Conservation (phyloP, 2,329 filamentous ascomycete genomes). For the Nemania serpens region DNA sequence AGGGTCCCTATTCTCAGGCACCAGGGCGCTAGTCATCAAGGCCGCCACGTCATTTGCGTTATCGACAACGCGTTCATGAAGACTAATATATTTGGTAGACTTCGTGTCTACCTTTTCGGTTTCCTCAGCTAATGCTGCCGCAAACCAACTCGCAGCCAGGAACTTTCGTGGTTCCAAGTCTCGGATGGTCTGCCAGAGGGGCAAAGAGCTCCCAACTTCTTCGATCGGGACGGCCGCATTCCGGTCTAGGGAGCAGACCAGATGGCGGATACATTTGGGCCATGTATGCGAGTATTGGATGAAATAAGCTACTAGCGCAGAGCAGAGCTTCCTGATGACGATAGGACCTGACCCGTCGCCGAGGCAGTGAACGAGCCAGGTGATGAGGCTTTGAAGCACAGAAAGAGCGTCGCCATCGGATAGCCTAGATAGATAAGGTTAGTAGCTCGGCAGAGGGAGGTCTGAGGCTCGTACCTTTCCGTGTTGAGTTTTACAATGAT, state of each 20-base stretch:
- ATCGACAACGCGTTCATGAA: constrained; percentile 56
- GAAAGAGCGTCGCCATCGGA: constrained; percentile 61
- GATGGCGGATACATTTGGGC: constrained; percentile 66
- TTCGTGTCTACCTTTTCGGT: constrained; percentile 69
- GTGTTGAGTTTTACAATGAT: constrained; percentile 93
- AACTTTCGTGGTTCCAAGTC: constrained; percentile 56
- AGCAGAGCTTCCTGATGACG: constrained; percentile 74
- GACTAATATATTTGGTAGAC: constrained; percentile 54
- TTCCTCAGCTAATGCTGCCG: constrained; percentile 66
- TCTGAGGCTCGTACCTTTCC: constrained; percentile 66
- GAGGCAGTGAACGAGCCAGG: constrained; percentile 64
- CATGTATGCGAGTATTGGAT: constrained; percentile 71
- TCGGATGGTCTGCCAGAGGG: constrained; percentile 50
- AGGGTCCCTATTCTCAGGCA: constrained; percentile 33
- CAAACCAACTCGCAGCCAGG: constrained; percentile 67
- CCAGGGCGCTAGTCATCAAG: constrained; percentile 50
- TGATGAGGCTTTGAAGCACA: constrained; percentile 64
- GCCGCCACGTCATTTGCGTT: constrained; percentile 57
- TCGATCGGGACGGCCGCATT: constrained; percentile 54
- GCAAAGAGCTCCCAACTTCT: constrained; percentile 49
- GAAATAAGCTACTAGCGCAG: constrained; percentile 77
- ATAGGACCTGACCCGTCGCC: constrained; percentile 58
- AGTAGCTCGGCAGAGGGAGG: background rate
- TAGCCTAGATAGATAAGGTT: constrained; percentile 50
- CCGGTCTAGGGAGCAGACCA: constrained; percentile 62